Conservation (phyloP, 179 eudicot genomes). For the Silene noctiflora region DNA sequence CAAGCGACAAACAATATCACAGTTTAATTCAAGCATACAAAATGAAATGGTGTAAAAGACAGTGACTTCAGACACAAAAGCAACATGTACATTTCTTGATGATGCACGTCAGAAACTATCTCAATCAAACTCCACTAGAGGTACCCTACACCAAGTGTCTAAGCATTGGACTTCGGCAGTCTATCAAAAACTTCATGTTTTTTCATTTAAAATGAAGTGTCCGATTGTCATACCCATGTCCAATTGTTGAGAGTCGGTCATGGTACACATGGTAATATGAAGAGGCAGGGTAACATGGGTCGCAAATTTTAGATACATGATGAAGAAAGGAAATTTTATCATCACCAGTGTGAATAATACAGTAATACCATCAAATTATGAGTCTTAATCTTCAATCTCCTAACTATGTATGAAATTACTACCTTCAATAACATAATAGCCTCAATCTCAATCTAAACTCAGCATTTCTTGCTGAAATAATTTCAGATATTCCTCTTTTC, state of each 20-base stretch:
- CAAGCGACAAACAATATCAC: neutral
- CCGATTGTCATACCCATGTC: neutral
- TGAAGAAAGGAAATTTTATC: neutral
- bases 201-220: neutral
- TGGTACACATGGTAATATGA: neutral
- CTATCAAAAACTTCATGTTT: neutral
- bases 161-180: neutral
- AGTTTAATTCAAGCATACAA: neutral
- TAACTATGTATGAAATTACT: neutral
- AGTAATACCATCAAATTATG: neutral
- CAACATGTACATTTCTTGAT: neutral
- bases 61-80: neutral
- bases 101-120: neutral
- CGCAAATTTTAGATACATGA: neutral
- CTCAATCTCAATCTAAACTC: neutral
- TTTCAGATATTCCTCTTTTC: neutral
- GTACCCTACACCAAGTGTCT: neutral
- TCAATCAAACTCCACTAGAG: neutral
- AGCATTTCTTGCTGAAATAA: neutral
- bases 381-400: neutral
- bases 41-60: neutral
- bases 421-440: conserved; percentile 2
- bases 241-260: neutral
- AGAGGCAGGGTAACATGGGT: neutral
- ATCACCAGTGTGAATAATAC: neutral